These are phyloP conservation scores for Colletotrichum destructivum DNA, from an alignment of 2,329 filamentous ascomycete genomes.

Conservation along the genomic window DNA sequence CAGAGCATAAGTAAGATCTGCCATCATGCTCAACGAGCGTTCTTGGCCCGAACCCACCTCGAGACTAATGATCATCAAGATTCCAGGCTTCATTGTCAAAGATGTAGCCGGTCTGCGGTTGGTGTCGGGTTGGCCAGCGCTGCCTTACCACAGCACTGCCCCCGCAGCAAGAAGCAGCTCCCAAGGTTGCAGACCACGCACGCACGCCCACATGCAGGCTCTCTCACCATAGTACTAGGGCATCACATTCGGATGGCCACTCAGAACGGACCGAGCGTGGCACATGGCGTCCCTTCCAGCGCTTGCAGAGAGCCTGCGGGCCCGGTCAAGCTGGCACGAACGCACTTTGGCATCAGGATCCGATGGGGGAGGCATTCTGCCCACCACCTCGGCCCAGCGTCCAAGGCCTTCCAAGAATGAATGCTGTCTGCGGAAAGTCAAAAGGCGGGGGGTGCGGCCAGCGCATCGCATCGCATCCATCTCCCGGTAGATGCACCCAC, in stretches of 20 bases:
- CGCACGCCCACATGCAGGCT: conserved; percentile 39
- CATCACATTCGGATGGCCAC: conserved; percentile 28
- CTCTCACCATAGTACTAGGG: conserved; percentile 17
- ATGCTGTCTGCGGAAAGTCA: conserved; percentile 12
- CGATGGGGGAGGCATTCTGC: conserved; percentile 3
- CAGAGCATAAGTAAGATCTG: background rate
- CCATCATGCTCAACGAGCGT: conserved; percentile 1
- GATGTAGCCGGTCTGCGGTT: conserved; percentile 5
- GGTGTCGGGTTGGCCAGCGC: conserved; percentile 11
- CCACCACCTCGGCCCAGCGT: background rate
- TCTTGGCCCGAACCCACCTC: background rate
- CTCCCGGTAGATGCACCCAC: conserved; percentile 7
- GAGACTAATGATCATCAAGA: background rate
- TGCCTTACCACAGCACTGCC: conserved; percentile 6
- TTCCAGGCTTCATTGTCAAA: background rate
- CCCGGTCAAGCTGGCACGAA: background rate
- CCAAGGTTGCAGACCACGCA: conserved; percentile 33
- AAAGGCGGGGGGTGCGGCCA: conserved; percentile 36
- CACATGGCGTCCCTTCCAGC: conserved; percentile 24
- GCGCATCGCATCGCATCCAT: conserved; percentile 11
- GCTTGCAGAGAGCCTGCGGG: conserved; percentile 7
- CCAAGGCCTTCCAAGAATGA: conserved; percentile 1
- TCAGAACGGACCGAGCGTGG: conserved; percentile 17
- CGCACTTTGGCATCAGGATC: conserved; percentile 1
- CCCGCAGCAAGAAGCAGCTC: conserved; percentile 11